Conservation (phyloP, 1,284 basidiomycete genomes). For the Coniferiporia sulphurascens region DNA sequence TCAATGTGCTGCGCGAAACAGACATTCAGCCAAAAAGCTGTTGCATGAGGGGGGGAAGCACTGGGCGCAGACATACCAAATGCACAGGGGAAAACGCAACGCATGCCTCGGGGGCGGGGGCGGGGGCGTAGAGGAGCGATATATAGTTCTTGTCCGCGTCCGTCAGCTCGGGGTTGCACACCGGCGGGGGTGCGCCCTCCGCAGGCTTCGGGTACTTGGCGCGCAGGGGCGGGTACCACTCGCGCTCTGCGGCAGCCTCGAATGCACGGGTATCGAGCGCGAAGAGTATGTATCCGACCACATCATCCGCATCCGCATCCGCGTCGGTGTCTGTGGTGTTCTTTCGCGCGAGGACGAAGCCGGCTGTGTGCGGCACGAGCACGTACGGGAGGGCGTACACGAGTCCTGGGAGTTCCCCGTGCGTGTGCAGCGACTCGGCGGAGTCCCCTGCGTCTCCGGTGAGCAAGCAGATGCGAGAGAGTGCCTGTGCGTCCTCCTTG, state of each 20-base stretch:
- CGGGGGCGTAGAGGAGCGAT: conserved; percentile 44
- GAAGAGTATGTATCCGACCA: conserved; percentile 60
- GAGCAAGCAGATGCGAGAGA: conserved; percentile 68
- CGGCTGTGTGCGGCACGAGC: conserved; percentile 60
- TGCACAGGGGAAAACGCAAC: conserved; percentile 57
- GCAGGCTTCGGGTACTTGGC: conserved; percentile 42
- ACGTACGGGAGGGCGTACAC: conserved; percentile 72
- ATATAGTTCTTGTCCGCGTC: conserved; percentile 48
- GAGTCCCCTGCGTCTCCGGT: conserved; percentile 67
- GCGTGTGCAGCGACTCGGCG: conserved; percentile 55
- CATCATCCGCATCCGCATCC: conserved; percentile 19
- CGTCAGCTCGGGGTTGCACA: conserved; percentile 32
- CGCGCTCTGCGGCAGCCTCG: conserved; percentile 42
- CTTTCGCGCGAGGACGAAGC: conserved; percentile 62
- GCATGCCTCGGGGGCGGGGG: conserved; percentile 39
- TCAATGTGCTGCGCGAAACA: conserved; percentile 47
- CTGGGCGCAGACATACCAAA: conserved; percentile 25
- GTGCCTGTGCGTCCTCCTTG: conserved; percentile 47
- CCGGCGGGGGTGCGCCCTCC: conserved; percentile 11
- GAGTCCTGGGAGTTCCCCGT: conserved; percentile 59
- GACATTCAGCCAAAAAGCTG: not conserved
- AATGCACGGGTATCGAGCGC: conserved; percentile 55
- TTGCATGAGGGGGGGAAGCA: not conserved
- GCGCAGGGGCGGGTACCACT: conserved; percentile 57
- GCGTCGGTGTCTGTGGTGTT: conserved; percentile 26